Conservation (phyloP, 2,329 filamentous ascomycete genomes). For the Fusarium kyushuense region DNA sequence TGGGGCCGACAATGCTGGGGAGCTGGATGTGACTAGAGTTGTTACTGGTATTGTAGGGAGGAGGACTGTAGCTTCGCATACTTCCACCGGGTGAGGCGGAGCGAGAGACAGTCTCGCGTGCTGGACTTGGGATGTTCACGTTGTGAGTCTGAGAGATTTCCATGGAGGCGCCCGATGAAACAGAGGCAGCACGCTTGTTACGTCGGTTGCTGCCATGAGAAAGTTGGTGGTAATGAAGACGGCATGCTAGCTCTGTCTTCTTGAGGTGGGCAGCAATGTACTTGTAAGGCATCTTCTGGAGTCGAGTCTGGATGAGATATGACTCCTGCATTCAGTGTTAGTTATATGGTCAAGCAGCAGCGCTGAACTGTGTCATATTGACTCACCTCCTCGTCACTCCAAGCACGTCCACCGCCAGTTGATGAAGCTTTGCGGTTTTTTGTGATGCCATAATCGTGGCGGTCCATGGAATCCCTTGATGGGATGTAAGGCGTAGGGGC, state of each 20-base stretch:
- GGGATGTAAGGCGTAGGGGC: conserved; percentile 61
- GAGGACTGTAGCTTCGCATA: conserved; percentile 59
- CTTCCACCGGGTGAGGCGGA: conserved; percentile 63
- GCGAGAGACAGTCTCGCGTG: conserved; percentile 61
- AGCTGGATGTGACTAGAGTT: conserved; percentile 62
- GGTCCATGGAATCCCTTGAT: conserved; percentile 66
- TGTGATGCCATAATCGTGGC: conserved; percentile 69
- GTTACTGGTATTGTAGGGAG: conserved; percentile 54
- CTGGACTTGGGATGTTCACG: conserved; percentile 62
- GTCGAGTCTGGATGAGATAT: conserved; percentile 84
- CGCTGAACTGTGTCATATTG: not conserved
- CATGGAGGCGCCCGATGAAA: conserved; percentile 70
- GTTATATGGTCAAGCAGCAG: conserved; percentile 4
- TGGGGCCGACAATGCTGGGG: conserved; percentile 63
- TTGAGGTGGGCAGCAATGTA: conserved; percentile 87
- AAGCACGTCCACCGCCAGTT: conserved; percentile 81
- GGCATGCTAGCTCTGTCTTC: conserved; percentile 89
- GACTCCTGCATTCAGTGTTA: conserved; percentile 69
- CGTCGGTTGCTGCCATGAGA: conserved; percentile 85
- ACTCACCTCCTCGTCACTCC: conserved; percentile 86
- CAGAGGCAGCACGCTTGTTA: conserved; percentile 80
- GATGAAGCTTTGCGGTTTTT: conserved; percentile 77
- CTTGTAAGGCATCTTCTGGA: conserved; percentile 92
- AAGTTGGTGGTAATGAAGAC: conserved; percentile 87
- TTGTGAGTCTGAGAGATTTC: conserved; percentile 64